Evolutionary conservation across 192 early-diverging fungal genomes (phyloP).

Genomic region (Coemansia reversa): DNA sequence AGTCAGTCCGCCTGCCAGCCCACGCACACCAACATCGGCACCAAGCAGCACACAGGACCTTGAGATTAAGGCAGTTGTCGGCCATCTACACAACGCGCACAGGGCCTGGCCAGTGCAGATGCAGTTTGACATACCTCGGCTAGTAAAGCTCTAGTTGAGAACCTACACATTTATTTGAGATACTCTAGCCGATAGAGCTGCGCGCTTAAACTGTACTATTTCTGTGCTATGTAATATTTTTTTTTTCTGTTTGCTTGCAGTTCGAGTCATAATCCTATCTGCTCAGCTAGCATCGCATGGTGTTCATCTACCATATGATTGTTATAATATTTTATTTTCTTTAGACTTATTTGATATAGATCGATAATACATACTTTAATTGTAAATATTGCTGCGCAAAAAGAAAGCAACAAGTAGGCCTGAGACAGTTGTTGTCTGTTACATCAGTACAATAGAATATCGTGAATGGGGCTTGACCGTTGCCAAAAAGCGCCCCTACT

Average conservation of each 20-base stretch:
- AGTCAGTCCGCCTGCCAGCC: conserved; percentile 26
- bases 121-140: conserved; percentile 50
- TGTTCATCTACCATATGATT: too few relatives aligned
- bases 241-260: conserved; percentile 4
- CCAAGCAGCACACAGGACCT: conserved; percentile 8
- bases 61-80: conserved; percentile 46
- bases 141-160: conserved; percentile 32
- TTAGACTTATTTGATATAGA: too few relatives aligned
- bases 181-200: background rate
- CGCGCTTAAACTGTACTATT: background rate
- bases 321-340: too few relatives aligned
- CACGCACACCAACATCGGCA: conserved; percentile 3
- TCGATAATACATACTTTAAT: too few relatives aligned
- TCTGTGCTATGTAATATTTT: background rate
- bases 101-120: conserved; percentile 46
- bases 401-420: too few relatives aligned
- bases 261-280: background rate
- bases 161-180: background rate
- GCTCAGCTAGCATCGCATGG: background rate
- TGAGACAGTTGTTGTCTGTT: too few relatives aligned
- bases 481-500: too few relatives aligned
- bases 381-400: too few relatives aligned
- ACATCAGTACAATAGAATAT: too few relatives aligned
- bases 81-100: conserved; percentile 33
- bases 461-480: too few relatives aligned